phyloP scores from a whole-genome alignment of 1,284 basidiomycete genomes.

The Marasmius tenuissimus region DNA sequence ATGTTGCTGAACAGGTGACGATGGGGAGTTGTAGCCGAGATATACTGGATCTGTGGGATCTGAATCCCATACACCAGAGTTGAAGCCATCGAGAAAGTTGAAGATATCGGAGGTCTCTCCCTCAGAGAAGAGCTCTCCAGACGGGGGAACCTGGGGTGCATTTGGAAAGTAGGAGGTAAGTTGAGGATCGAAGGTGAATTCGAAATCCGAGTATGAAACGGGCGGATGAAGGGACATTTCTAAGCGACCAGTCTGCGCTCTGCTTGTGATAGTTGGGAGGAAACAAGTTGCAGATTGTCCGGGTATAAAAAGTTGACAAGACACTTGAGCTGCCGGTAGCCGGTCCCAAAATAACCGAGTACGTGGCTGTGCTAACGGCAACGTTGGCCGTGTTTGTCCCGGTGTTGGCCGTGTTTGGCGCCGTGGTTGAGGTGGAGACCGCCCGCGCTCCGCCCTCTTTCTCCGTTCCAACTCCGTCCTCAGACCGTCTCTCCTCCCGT shows the following conservation, averaged over 20 bases:
- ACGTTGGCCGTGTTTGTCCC: constrained; percentile 5
- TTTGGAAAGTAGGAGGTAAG: constrained; percentile 54
- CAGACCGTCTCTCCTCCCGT: constrained; percentile 33
- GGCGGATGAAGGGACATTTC: constrained; percentile 35
- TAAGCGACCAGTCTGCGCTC: neutral
- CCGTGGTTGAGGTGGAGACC: neutral
- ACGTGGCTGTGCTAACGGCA: constrained; percentile 13
- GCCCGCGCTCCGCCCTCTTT: constrained; percentile 10
- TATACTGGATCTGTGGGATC: constrained; percentile 26
- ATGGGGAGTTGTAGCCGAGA: constrained; percentile 14
- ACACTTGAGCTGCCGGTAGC: neutral
- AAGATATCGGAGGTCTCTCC: constrained; percentile 72
- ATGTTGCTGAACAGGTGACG: constrained; percentile 21
- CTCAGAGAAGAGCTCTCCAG: constrained; percentile 72
- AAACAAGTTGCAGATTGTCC: neutral
- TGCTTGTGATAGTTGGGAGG: constrained; percentile 5
- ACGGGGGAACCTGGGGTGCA: constrained; percentile 60
- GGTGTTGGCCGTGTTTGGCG: neutral
- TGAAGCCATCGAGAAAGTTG: constrained; percentile 77
- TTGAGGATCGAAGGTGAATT: constrained; percentile 61
- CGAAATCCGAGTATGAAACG: constrained; percentile 60
- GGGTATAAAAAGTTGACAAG: neutral
- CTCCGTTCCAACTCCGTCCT: constrained; percentile 27
- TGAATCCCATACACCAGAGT: constrained; percentile 66
- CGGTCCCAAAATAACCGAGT: constrained; percentile 7